phyloP scores from a whole-genome alignment of 2,329 filamentous ascomycete genomes.

The Pezizomycotina sp. region DNA sequence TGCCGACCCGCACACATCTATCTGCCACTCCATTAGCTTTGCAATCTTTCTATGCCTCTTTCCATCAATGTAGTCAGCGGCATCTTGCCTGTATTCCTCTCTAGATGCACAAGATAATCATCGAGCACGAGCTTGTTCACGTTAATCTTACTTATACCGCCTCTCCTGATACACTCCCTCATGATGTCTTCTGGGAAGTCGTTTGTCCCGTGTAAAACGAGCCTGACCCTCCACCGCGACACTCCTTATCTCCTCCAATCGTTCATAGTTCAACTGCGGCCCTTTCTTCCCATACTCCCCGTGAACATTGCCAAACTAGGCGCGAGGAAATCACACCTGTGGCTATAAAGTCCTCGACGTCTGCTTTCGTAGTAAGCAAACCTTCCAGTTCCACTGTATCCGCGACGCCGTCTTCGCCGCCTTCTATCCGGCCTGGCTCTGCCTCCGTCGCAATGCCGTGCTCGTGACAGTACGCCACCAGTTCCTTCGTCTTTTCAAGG shows the following conservation, averaged over 20 bases:
- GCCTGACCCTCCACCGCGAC: conserved; percentile 34
- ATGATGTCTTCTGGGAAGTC: conserved; percentile 38
- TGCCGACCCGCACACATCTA: conserved; percentile 34
- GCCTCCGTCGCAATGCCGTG: conserved; percentile 53
- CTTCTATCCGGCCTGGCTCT: conserved; percentile 54
- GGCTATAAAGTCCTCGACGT: conserved; percentile 52
- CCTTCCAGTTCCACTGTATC: conserved; percentile 48
- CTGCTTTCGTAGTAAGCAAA: conserved; percentile 49
- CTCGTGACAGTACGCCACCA: conserved; percentile 47
- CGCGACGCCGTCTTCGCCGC: conserved; percentile 57
- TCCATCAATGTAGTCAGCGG: conserved; percentile 33
- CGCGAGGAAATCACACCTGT: conserved; percentile 60
- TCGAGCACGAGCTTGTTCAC: conserved; percentile 40
- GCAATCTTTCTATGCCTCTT: conserved; percentile 30
- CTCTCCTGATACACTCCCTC: conserved; percentile 34
- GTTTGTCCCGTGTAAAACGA: conserved; percentile 43
- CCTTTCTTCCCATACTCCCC: conserved; percentile 53
- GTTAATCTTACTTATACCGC: conserved; percentile 41
- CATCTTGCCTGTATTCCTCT: conserved; percentile 29
- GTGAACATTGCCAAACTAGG: conserved; percentile 61
- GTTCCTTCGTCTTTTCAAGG: conserved; percentile 44
- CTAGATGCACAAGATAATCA: conserved; percentile 32
- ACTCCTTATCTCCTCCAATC: conserved; percentile 35
- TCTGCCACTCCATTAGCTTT: conserved; percentile 33
- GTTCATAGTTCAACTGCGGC: conserved; percentile 44